Evolutionary conservation across 1,284 basidiomycete species (phyloP), one percentile per base, ranked within the genome.

Genomic region (Kalmanozyma brasiliensis): DNA sequence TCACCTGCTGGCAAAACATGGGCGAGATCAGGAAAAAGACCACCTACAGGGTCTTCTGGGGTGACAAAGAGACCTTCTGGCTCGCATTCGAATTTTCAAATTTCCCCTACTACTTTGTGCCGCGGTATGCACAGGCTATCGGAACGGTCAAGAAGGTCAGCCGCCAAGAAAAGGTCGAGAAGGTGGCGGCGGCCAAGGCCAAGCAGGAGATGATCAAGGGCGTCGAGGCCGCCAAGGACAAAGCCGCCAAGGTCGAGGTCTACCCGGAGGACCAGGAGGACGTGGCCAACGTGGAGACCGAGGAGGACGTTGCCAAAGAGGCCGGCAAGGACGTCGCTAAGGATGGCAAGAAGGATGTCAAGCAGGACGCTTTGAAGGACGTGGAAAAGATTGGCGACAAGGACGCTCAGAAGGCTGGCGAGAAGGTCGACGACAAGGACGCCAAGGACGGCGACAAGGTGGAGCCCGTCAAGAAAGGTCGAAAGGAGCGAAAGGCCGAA

Each of bases 1-100:
- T 73, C 47, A 57, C 70, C 1, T 66, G 66, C 6, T 73, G 70
- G 70, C 65, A 69, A 45, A 73, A 73, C 42, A 69, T 64, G 65
- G 65, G 65, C 8, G 57, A 62, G 35, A 70, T 73, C 35, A 37
- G 70, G 6, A 61, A 70, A n/a, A 65, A 61, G 56, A 69, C 65
- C 4, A 73, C 70, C 4, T 73, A 73, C 23, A 22, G 70, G 3
- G 49, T 73, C 20, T 73, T 53, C 47, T 63, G 64, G 58, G 70
- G 64, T 22, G 62, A 66, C 42, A 72, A 62, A 35, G 69, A 73
- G 52, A 65, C 70, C 3, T 73, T 68, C 48, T 73, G 70, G 70
- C 58, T 73, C 7, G 61, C 66, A 0, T 73, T 73, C 32, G 70
- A 73, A 35, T 61, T 73, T 26, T 40, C 66, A 16, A 49, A 44